Conservation (phyloP, 495 filamentous ascomycete species). For the Penicillium atrosanguineum region DNA sequence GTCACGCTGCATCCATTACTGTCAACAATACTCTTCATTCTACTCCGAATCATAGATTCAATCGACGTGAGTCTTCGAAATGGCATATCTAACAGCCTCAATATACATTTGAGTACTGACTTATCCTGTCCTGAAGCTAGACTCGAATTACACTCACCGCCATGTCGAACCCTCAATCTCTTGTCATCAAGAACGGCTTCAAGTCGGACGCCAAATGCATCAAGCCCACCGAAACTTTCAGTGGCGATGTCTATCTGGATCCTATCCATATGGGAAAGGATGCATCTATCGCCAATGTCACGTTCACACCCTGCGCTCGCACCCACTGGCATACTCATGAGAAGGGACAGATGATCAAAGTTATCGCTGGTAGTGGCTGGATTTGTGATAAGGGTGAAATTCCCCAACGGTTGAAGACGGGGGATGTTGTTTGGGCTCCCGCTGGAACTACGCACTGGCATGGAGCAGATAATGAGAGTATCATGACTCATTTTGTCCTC, state of each 20-base stretch:
- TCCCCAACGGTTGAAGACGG: conserved; percentile 12
- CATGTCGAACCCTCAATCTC: too few species aligned
- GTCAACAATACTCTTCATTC: too few species aligned
- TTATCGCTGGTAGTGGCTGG: conserved; percentile 20
- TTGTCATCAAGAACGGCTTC: too few species aligned
- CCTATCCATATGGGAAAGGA: conserved; percentile 7
- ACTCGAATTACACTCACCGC: too few species aligned
- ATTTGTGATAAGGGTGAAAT: conserved; percentile 20
- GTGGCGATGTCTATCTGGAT: conserved; percentile 21
- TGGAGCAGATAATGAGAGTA: conserved; percentile 18
- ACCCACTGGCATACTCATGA: conserved; percentile 29
- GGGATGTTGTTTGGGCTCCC: conserved; percentile 22
- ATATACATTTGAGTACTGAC: too few species aligned
- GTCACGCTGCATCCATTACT: too few species aligned
- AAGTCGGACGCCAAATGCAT: too few species aligned
- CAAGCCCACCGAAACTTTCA: conserved; percentile 22
- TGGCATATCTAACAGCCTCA: too few species aligned
- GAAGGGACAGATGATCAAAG: conserved; percentile 19
- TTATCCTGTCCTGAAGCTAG: too few species aligned
- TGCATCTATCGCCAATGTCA: conserved; percentile 16
- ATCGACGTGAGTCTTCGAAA: too few species aligned
- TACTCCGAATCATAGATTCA: too few species aligned
- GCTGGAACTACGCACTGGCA: conserved; percentile 27
- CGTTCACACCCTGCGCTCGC: conserved; percentile 23
- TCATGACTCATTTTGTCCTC: conserved; percentile 24